phyloP scores from a whole-genome alignment of 2,329 filamentous ascomycete species.

The Teratosphaeria gauchensis region DNA sequence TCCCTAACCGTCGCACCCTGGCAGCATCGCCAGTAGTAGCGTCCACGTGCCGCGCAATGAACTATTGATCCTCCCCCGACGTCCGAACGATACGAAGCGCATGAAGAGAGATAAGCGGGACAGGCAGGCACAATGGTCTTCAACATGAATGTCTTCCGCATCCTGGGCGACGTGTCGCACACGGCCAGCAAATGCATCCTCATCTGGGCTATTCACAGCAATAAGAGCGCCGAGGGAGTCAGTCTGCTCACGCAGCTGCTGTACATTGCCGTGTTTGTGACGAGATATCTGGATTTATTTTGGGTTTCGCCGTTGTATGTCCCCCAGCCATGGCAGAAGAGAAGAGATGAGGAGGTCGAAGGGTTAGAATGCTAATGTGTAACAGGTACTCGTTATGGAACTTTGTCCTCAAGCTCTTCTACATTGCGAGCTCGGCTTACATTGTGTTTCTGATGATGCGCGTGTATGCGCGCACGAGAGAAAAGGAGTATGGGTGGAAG shows the following conservation, averaged over 20 bases:
- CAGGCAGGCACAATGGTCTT: background rate
- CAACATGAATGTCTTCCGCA: slow-evolving; percentile 44
- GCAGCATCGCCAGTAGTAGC: no score
- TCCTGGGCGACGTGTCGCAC: slow-evolving; percentile 77
- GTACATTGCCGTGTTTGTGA: slow-evolving; percentile 76
- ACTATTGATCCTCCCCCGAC: no score
- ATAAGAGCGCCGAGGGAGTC: slow-evolving; percentile 79
- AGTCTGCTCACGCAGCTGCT: slow-evolving; percentile 85
- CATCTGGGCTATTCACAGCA: slow-evolving; percentile 81
- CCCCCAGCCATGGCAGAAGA: background rate
- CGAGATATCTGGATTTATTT: slow-evolving; percentile 72
- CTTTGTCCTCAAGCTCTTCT: slow-evolving; percentile 79
- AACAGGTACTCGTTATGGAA: slow-evolving; percentile 49
- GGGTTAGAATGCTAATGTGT: no score
- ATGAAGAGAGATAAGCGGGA: background rate
- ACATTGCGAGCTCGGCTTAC: slow-evolving; percentile 74
- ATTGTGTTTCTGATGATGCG: slow-evolving; percentile 82
- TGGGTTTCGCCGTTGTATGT: slow-evolving; percentile 21
- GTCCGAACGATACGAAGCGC: background rate
- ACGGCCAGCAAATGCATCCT: slow-evolving; percentile 80
- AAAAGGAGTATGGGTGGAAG: slow-evolving; percentile 90
- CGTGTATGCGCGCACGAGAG: slow-evolving; percentile 75
- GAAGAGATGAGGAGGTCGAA: background rate
- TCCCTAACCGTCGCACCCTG: no score
- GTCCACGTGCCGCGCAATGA: no score